Percentiles rank a stretch among this genome's conserved stretches.
Evolutionary conservation across 768 basidiomycete genomes (phyloP).

Genomic region (Boletus vinaceobasis): DNA sequence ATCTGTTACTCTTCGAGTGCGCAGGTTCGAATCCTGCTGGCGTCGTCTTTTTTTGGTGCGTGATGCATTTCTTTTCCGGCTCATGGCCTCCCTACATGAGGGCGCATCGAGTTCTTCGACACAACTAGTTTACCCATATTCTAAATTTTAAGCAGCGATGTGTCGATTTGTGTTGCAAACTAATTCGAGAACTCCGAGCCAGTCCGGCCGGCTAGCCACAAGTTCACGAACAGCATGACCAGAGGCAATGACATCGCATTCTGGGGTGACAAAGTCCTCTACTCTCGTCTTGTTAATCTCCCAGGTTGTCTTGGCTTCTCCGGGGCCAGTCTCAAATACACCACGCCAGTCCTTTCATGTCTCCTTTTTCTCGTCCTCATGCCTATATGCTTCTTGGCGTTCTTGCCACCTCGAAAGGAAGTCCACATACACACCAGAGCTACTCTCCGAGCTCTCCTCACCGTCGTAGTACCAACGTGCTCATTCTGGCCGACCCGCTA

Average conservation of each 20-base stretch:
- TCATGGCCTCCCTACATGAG: not conserved
- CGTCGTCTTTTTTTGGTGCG: conserved; percentile 27
- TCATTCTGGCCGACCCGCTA: conserved; percentile 45
- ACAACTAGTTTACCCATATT: too few relatives aligned
- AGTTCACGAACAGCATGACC: conserved; percentile 1
- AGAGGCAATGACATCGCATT: not conserved
- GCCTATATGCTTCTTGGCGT: conserved; percentile 1
- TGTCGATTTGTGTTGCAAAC: not conserved
- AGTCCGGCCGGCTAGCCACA: not conserved
- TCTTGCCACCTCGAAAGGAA: conserved; percentile 8
- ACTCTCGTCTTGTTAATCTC: not conserved
- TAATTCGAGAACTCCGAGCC: not conserved
- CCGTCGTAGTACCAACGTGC: conserved; percentile 41
- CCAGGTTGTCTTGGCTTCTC: not conserved
- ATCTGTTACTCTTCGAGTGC: conserved; percentile 40
- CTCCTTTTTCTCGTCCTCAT: conserved; percentile 10
- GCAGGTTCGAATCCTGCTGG: conserved; percentile 43
- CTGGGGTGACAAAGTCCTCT: not conserved
- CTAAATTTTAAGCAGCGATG: not conserved
- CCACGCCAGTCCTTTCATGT: not conserved
- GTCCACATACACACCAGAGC: conserved; percentile 14
- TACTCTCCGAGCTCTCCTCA: conserved; percentile 37
- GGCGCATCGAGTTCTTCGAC: too few relatives aligned
- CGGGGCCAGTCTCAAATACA: not conserved
- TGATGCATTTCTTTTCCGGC: not conserved